These are phyloP conservation scores for Globisporangium abappressorium DNA, from an alignment of 352 stramenopile genomes.

Conservation along the genomic window DNA sequence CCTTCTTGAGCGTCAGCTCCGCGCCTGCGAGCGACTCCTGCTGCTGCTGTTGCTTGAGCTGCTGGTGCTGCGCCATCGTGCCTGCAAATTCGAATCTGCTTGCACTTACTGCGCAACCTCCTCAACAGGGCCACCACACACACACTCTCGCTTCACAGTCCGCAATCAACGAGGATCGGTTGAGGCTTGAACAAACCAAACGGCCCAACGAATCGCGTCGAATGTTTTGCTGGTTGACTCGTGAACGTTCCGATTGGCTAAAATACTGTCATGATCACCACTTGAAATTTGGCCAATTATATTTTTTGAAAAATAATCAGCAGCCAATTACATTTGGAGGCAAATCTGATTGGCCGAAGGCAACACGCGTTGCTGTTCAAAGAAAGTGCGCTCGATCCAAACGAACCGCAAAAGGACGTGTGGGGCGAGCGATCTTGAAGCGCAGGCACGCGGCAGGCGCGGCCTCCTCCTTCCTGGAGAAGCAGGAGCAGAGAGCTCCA, in stretches of 20 bases:
- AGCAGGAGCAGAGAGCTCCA: not conserved
- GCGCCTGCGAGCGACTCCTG: not conserved
- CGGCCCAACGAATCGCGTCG: not conserved
- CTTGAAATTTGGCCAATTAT: not conserved
- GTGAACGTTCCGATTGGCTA: not conserved
- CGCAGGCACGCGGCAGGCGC: constrained; percentile 1
- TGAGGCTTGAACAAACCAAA: not conserved
- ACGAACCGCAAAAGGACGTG: not conserved
- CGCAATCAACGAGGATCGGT: not conserved
- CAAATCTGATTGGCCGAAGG: not conserved
- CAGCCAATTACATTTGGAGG: not conserved
- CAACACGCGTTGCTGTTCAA: not conserved
- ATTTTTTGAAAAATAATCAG: not conserved
- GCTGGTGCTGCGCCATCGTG: constrained; percentile 9
- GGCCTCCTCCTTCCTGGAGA: not conserved
- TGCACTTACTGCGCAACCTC: not conserved
- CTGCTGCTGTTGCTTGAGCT: not conserved
- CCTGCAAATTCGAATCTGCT: constrained; percentile 15
- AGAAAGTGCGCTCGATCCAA: not conserved
- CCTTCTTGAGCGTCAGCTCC: constrained; percentile 64
- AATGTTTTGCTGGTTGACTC: not conserved
- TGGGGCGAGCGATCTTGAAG: constrained; percentile 5
- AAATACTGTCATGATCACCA: not conserved
- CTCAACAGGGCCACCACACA: not conserved
- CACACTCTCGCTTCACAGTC: not conserved